Evolutionary conservation across 2,329 filamentous ascomycete species (phyloP), one percentile per base, ranked within the genome.

Genomic region (Conoideocrella luteorostrata): DNA sequence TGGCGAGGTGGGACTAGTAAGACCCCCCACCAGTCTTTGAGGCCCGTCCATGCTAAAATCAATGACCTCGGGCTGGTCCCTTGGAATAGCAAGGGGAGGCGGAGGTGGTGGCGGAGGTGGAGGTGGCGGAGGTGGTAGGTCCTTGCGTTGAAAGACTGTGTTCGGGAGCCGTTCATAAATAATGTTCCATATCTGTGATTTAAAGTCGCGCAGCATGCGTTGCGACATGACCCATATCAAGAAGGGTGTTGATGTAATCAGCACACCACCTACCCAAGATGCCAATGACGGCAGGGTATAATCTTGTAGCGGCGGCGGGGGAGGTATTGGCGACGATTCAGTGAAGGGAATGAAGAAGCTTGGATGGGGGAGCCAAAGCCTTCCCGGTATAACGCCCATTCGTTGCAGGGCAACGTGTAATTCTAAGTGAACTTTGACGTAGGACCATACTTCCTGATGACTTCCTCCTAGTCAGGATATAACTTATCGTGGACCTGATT

Each of bases 331-430:
- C 0, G 76, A 80, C 11, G 67, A 59, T 7, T 61, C 52, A 11
- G 72, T 71, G 38, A 78, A 80, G 1, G 77, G 77, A 15, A 80
- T 53, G 50, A 79, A 79, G 55, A 72, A 81, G 5, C 57, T 63
- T 29, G 62, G 61, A 7, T 54, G 57, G 0, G 77, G 77, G 3
- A 79, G 57, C 57, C 58, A 57, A 7, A 59, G 60, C 11, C 51
- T 62, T 11, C 61, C 56, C 0, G 72, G 59, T 34, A 72, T 59
- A 12, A 80, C 57, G 6, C 70, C 71, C 7, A 75, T 59, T 38
- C 73, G 66, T 49, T 80, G 76, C 35, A 80, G 58, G 18, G 71
- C 69, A n/a, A 70, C 61, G 49, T 69, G 77, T 4, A 77, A 55
- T 41, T 77, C 70, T 1, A 80, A 52, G 49, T 80, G 75, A 7